These are phyloP conservation scores for Neurospora sp. DNA, from an alignment of 495 filamentous ascomycete genomes.

Conservation along the genomic window DNA sequence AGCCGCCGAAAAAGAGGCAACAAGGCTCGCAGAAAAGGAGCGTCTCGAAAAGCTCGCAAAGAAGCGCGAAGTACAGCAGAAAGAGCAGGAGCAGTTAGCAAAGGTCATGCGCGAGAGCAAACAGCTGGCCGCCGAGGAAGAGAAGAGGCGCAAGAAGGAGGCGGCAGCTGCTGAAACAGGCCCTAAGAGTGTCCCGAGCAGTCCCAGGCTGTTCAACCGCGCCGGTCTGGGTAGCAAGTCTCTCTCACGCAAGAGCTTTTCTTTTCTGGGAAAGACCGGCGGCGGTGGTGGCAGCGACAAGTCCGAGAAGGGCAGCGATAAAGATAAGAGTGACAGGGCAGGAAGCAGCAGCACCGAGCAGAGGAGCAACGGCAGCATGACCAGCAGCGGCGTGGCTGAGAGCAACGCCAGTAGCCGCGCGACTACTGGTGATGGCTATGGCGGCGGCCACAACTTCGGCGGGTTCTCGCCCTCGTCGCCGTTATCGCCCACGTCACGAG, in stretches of 20 bases:
- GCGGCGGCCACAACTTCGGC: not conserved
- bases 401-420: not conserved
- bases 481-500: not conserved
- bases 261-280: conserved; percentile 26
- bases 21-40: conserved; percentile 48
- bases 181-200: conserved; percentile 5
- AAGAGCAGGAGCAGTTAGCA: conserved; percentile 29
- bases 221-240: conserved; percentile 30
- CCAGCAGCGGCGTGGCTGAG: conserved; percentile 2
- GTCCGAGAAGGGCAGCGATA: conserved; percentile 20
- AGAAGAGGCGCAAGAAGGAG: conserved; percentile 27
- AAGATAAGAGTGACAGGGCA: conserved; percentile 16
- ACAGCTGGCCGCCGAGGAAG: conserved; percentile 31
- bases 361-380: conserved; percentile 5
- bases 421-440: not conserved
- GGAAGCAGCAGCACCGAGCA: conserved; percentile 7
- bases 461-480: not conserved
- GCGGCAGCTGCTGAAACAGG: conserved; percentile 1
- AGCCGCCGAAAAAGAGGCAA: conserved; percentile 53
- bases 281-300: conserved; percentile 15
- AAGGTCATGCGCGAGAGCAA: conserved; percentile 35
- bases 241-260: conserved; percentile 41
- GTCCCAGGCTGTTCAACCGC: conserved; percentile 29
- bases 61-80: conserved; percentile 23
- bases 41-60: conserved; percentile 24